Percentiles rank a stretch among this genome's conserved stretches.
phyloP scores from a whole-genome alignment of 441 rosid genomes.

The Populus hybrid region DNA sequence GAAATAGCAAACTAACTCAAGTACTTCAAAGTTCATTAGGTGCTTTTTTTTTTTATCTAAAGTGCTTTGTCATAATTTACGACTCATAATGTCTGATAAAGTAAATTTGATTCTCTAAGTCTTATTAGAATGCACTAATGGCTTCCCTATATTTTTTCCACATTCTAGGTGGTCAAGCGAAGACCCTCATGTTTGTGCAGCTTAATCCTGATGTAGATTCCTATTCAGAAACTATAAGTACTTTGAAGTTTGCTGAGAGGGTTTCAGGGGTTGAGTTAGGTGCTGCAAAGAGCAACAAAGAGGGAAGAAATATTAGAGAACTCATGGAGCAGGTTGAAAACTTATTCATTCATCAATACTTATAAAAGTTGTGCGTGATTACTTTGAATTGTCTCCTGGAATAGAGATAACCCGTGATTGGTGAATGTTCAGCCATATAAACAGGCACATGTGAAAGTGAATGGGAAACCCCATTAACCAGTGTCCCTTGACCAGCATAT shows the following conservation, averaged over 20 bases:
- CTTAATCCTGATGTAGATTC: conserved; percentile 40
- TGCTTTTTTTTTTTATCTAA: not conserved
- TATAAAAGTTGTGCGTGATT: not conserved
- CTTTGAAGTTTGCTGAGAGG: conserved; percentile 40
- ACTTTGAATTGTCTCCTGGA: not conserved
- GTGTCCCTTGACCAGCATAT: not conserved
- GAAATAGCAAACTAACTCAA: conserved; percentile 41
- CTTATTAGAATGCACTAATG: not conserved
- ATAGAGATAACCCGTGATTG: not conserved
- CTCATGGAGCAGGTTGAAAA: conserved; percentile 35
- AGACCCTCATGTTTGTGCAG: conserved; percentile 42
- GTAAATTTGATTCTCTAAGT: not conserved
- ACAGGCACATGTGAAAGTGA: not conserved
- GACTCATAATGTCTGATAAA: not conserved
- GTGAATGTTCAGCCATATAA: not conserved
- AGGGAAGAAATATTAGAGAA: conserved; percentile 29
- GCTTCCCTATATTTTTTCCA: not conserved
- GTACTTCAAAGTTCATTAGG: conserved; percentile 35
- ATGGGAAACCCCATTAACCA: not conserved
- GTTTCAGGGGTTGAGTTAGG: conserved; percentile 43
- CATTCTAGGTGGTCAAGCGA: conserved; percentile 37
- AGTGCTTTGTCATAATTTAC: not conserved
- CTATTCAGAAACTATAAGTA: conserved; percentile 33
- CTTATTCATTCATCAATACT: not conserved
- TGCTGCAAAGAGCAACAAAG: conserved; percentile 38